Evolutionary conservation across 2,329 filamentous ascomycete genomes (phyloP).

Genomic region (Pyrenophora graminea): DNA sequence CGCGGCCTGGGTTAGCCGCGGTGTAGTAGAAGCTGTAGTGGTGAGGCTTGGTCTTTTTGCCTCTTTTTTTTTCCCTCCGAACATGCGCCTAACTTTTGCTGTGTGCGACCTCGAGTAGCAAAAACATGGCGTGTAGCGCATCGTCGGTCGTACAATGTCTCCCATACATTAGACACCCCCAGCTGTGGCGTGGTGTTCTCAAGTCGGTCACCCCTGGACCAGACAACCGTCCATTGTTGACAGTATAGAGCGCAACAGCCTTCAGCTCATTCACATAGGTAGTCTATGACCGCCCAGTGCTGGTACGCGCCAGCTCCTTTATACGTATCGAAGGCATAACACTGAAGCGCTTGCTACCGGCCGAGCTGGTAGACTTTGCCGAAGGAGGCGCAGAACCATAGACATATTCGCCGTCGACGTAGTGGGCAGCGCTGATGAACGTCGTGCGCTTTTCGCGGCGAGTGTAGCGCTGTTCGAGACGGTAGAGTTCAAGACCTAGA

Average conservation of each 20-base stretch:
- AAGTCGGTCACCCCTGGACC: background rate
- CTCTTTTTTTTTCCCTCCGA: background rate
- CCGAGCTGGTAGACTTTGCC: slow-evolving; percentile 33
- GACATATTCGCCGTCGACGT: slow-evolving; percentile 95
- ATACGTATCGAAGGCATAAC: slow-evolving; percentile 41
- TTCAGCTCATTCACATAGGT: background rate
- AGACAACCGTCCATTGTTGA: background rate
- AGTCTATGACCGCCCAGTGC: slow-evolving; percentile 31
- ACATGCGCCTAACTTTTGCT: too few relatives aligned
- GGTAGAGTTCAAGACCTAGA: slow-evolving; percentile 82
- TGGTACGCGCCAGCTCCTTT: slow-evolving; percentile 36
- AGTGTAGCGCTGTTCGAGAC: slow-evolving; percentile 93
- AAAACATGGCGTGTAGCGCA: background rate
- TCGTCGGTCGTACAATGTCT: background rate
- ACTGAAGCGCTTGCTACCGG: slow-evolving; percentile 39
- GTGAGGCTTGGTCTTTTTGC: background rate
- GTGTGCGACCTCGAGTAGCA: background rate
- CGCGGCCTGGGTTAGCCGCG: background rate
- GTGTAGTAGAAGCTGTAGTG: background rate
- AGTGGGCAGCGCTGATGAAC: slow-evolving; percentile 85
- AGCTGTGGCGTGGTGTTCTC: background rate
- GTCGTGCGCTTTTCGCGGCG: slow-evolving; percentile 87
- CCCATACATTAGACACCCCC: too few relatives aligned
- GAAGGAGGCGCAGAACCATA: slow-evolving; percentile 57
- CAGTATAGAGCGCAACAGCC: background rate